phyloP scores from a whole-genome alignment of 352 stramenopile genomes.

The Pythium coloratum region DNA sequence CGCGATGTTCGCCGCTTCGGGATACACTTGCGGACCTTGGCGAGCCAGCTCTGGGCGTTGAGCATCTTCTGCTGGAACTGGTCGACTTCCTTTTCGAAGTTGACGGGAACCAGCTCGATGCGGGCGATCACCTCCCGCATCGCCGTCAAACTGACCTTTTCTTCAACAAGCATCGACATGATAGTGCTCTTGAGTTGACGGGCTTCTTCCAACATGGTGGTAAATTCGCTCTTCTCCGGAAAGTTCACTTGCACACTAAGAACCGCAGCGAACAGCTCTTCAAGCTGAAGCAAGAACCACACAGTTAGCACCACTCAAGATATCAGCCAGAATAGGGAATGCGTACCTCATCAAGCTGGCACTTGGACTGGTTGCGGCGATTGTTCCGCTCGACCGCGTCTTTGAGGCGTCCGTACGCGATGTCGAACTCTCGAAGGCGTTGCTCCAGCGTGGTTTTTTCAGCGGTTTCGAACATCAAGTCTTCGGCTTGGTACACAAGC shows the following conservation, averaged over 20 bases:
- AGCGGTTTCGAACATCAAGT: conserved; percentile 48
- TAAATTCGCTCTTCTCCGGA: conserved; percentile 51
- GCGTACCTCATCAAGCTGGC: conserved; percentile 51
- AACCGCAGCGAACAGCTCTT: conserved; percentile 44
- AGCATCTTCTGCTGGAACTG: conserved; percentile 86
- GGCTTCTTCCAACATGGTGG: conserved; percentile 57
- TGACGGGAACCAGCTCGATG: conserved; percentile 84
- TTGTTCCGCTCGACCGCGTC: conserved; percentile 62
- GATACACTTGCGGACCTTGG: conserved; percentile 86
- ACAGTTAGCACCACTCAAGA: background rate
- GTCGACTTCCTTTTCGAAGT: conserved; percentile 79
- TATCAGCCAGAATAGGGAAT: background rate
- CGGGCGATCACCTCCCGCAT: conserved; percentile 80
- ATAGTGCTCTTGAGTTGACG: conserved; percentile 65
- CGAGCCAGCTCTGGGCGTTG: conserved; percentile 80
- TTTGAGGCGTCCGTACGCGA: conserved; percentile 61
- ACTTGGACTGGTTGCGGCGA: conserved; percentile 68
- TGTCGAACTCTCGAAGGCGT: conserved; percentile 54
- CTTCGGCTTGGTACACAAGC: conserved; percentile 58
- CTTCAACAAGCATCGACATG: conserved; percentile 61
- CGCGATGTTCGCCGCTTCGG: conserved; percentile 72
- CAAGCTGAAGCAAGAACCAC: conserved; percentile 26
- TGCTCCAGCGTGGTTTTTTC: conserved; percentile 40
- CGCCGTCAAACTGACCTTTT: conserved; percentile 80
- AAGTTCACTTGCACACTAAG: conserved; percentile 59